These are phyloP conservation scores for Solanum corneliomulleri DNA, from an alignment of 257 asterid genomes.

Conservation along the genomic window DNA sequence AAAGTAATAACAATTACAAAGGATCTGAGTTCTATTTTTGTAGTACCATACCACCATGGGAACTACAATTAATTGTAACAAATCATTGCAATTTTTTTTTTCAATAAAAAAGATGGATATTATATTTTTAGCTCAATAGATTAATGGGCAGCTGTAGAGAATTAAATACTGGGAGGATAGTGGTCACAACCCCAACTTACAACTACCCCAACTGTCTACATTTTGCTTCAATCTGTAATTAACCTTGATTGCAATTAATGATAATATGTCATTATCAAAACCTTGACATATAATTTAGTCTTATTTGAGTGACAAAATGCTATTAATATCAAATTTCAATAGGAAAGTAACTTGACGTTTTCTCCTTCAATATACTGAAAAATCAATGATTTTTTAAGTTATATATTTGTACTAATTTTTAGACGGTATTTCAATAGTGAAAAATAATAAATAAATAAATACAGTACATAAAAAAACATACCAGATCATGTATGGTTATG, in stretches of 20 bases:
- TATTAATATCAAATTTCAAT: background rate
- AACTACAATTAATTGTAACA: background rate
- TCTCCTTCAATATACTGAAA: background rate
- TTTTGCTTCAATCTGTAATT: background rate
- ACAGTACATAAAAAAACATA: background rate
- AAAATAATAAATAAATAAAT: background rate
- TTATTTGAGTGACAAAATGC: background rate
- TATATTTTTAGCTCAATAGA: background rate
- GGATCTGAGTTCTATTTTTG: background rate
- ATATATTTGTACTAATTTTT: background rate
- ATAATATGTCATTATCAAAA: background rate
- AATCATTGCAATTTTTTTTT: background rate
- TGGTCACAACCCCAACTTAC: constrained; percentile 3
- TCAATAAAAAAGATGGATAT: background rate
- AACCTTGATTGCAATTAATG: background rate
- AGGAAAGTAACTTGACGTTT: background rate
- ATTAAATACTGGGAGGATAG: background rate
- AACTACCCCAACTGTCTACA: constrained; percentile 18
- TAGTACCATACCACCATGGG: too few species aligned
- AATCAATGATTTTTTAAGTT: background rate
- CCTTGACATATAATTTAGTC: background rate
- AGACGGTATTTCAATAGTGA: background rate
- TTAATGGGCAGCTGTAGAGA: background rate
- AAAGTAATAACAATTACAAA: background rate
- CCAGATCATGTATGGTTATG: background rate